Evolutionary conservation across 192 early-diverging fungal genomes (phyloP), one percentile per base, ranked within the genome.

Genomic region (Chytriomyces sp.): DNA sequence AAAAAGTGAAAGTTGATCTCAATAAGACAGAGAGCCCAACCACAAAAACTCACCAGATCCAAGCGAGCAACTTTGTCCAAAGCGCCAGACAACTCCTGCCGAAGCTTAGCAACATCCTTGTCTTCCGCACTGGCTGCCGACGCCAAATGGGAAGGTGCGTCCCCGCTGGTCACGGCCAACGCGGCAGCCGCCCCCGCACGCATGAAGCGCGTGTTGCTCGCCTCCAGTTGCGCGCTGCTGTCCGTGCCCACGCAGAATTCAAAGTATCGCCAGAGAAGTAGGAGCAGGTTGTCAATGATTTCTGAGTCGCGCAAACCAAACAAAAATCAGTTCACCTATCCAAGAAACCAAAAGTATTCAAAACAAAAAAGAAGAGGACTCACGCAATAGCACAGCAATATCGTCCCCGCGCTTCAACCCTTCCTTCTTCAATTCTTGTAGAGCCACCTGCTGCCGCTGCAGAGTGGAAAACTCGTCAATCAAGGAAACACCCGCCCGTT

Each of bases 371-470:
- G 17, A 17, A 30, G 31, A 31, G 52, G 22, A 52, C 64, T 65
- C 53, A 69, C 66, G 75, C 26, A 59, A 63, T 6, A 76, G 67
- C 28, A 54, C 61, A 14, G 12, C 31, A 33, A 84, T 73, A 36
- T 84, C 82, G 36, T 81, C 71, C 1, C 67, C 55, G 28, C 75
- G 71, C 26, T 74, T 71, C 30, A 74, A 39, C 33, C 75, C 33
- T 69, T 78, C 79, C 59, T 74, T 81, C 69, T 78, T 77, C n/a
- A 85, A 38, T 38, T 81, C 83, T 38, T 72, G 73, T 19, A 75
- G 64, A 14, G 81, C 84, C 31, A 85, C 55, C 44, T 86, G 83
- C 63, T 84, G 78, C 19, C 80, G 63, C 59, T 84, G 81, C 39
- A 74, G 61, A 2, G 77, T 62, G 25, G 73, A 73, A 34, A 84